These are phyloP conservation scores for Hymenochaete sp. DNA, from an alignment of 1,284 basidiomycete species.

Conservation along the genomic window DNA sequence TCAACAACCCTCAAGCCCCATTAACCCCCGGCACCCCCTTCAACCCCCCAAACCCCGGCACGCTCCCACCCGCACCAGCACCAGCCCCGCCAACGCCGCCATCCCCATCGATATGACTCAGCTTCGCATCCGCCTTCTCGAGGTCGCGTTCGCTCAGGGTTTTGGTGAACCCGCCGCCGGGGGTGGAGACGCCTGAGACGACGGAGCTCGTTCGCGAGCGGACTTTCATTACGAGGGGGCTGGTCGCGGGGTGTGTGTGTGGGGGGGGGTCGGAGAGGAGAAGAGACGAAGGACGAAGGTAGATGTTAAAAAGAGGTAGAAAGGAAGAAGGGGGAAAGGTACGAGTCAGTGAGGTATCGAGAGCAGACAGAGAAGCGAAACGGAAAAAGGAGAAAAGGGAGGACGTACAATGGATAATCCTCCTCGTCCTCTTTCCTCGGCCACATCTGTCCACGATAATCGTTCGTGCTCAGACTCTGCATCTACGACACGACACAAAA, in stretches of 20 bases:
- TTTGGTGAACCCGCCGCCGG: conserved; percentile 67
- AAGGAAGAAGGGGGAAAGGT: background rate
- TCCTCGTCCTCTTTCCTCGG: conserved; percentile 80
- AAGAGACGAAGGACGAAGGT: background rate
- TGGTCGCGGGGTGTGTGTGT: conserved; percentile 24
- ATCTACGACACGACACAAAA: conserved; percentile 41
- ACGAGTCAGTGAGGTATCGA: background rate
- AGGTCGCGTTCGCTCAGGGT: conserved; percentile 81
- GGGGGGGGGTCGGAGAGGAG: conserved; percentile 16
- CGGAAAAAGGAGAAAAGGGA: conserved; percentile 16
- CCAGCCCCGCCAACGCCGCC: conserved; percentile 27
- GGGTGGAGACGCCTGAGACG: conserved; percentile 82
- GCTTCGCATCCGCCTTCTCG: conserved; percentile 73
- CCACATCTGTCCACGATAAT: conserved; percentile 80
- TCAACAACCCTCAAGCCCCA: too few species aligned
- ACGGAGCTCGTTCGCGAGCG: conserved; percentile 81
- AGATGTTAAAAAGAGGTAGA: background rate
- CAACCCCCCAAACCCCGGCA: too few species aligned
- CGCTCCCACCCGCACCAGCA: too few species aligned
- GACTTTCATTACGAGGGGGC: conserved; percentile 87
- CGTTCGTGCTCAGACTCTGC: conserved; percentile 79
- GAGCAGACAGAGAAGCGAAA: background rate
- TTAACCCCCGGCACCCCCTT: too few species aligned
- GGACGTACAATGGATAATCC: conserved; percentile 77
- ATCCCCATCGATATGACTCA: conserved; percentile 49